These are phyloP conservation scores for Calonectria henricotiae DNA, from an alignment of 2,329 filamentous ascomycete species.

Conservation along the genomic window DNA sequence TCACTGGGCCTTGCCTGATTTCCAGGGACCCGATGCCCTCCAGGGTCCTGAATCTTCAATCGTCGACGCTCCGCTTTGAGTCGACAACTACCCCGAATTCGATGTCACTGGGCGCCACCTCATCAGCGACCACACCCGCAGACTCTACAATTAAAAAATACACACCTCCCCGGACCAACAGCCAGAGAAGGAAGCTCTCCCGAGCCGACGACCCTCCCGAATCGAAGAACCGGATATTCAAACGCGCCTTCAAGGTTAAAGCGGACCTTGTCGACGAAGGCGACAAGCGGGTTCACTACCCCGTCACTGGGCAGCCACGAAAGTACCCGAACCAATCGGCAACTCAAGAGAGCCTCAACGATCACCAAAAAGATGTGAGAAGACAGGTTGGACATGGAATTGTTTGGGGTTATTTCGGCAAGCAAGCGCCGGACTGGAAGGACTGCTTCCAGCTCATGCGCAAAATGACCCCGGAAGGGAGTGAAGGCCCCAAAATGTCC, in stretches of 20 bases:
- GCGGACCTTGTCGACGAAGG: conserved; percentile 42
- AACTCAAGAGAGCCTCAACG: conserved; percentile 45
- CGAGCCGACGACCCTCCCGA: conserved; percentile 37
- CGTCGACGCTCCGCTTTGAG: conserved; percentile 40
- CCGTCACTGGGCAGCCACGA: conserved; percentile 52
- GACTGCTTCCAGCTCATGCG: conserved; percentile 60
- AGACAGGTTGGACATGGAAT: conserved; percentile 59
- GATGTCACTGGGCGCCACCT: conserved; percentile 30
- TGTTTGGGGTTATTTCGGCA: conserved; percentile 54
- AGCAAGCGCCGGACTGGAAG: conserved; percentile 60
- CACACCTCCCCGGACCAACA: conserved; percentile 26
- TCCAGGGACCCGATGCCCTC: conserved; percentile 45
- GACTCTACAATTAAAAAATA: not conserved
- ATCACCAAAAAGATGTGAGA: conserved; percentile 50
- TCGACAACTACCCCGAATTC: conserved; percentile 41
- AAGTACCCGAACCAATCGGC: conserved; percentile 52
- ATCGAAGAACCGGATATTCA: conserved; percentile 53
- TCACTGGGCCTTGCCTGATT: conserved; percentile 46
- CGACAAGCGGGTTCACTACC: conserved; percentile 47
- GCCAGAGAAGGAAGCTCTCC: not conserved
- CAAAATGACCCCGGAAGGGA: conserved; percentile 56
- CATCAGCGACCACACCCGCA: not conserved
- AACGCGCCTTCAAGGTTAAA: conserved; percentile 52
- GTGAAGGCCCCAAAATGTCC: conserved; percentile 56
- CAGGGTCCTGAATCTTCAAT: conserved; percentile 39